A percentile compares a stretch with the other conserved stretches of the same genome.
Conservation (phyloP, 148 eudicot species). For the Heliosperma pusillum region DNA sequence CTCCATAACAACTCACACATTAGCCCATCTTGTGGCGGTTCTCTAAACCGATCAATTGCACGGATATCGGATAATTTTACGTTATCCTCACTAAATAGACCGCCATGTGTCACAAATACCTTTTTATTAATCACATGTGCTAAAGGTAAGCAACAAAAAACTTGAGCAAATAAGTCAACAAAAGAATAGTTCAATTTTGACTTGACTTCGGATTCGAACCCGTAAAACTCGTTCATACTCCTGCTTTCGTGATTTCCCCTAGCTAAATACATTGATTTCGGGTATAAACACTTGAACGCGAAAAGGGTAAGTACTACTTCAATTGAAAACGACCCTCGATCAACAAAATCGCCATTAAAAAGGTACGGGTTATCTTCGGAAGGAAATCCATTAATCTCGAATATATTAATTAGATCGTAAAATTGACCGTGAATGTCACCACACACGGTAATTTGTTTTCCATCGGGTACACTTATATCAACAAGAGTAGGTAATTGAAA, state of each 20-base stretch:
- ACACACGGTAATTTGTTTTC: conserved; percentile 84
- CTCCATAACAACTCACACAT: conserved; percentile 13
- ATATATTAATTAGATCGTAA: conserved; percentile 82
- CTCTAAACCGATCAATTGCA: conserved; percentile 85
- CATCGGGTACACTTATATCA: conserved; percentile 68
- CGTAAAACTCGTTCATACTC: conserved; percentile 92
- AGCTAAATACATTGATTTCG: conserved; percentile 74
- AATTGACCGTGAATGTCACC: conserved; percentile 99
- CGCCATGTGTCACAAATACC: conserved; percentile 90
- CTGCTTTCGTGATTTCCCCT: conserved; percentile 97
- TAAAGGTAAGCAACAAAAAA: conserved; percentile 90
- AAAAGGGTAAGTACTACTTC: conserved; percentile 89
- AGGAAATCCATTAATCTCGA: conserved; percentile 95
- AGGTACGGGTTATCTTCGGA: conserved; percentile 90
- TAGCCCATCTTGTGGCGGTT: conserved; percentile 90
- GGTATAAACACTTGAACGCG: conserved; percentile 92
- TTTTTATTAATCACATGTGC: conserved; percentile 84
- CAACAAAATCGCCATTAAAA: conserved; percentile 97
- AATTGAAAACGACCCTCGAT: conserved; percentile 84
- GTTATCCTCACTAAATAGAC: conserved; percentile 91
- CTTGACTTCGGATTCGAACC: conserved; percentile 87
- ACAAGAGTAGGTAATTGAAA: conserved; percentile 82
- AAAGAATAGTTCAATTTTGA: conserved; percentile 78
- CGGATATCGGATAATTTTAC: conserved; percentile 83
- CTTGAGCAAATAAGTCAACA: conserved; percentile 96